These are phyloP conservation scores for Davidsoniella eucalypti DNA, from an alignment of 2,329 filamentous ascomycete species.

Conservation along the genomic window DNA sequence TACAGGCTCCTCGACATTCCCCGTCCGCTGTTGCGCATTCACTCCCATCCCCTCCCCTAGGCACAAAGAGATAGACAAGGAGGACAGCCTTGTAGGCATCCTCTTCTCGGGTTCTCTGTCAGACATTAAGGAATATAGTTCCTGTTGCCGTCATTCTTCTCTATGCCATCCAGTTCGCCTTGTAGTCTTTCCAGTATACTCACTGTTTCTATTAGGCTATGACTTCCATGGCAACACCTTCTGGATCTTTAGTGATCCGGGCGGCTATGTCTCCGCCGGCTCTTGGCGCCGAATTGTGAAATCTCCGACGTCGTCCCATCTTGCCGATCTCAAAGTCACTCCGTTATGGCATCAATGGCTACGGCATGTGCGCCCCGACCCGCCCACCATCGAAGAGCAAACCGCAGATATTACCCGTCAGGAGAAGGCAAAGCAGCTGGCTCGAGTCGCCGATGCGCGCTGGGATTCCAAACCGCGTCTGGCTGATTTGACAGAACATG, in stretches of 20 bases:
- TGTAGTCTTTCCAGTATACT: neutral
- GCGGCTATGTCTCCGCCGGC: constrained; percentile 19
- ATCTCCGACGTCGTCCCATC: constrained; percentile 37
- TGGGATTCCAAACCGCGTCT: constrained; percentile 44
- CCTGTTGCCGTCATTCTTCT: neutral
- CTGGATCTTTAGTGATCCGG: constrained; percentile 46
- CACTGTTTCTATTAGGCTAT: constrained; percentile 27
- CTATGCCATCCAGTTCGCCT: neutral
- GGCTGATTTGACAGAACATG: constrained; percentile 23
- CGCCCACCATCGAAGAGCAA: constrained; percentile 43
- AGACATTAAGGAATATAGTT: too few species aligned
- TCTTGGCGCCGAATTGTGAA: constrained; percentile 47
- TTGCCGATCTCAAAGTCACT: constrained; percentile 37
- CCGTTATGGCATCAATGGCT: constrained; percentile 57
- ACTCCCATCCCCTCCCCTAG: neutral
- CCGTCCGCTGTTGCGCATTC: neutral
- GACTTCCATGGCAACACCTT: constrained; percentile 52
- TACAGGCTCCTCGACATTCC: neutral
- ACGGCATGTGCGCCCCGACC: constrained; percentile 36
- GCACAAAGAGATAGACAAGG: too few species aligned
- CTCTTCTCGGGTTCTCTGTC: neutral
- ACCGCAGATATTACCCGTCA: constrained; percentile 34
- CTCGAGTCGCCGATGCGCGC: constrained; percentile 43
- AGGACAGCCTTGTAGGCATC: neutral
- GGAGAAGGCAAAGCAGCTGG: constrained; percentile 36